These are phyloP conservation scores for Hericium coralloides DNA, from an alignment of 768 basidiomycete species.

Conservation along the genomic window DNA sequence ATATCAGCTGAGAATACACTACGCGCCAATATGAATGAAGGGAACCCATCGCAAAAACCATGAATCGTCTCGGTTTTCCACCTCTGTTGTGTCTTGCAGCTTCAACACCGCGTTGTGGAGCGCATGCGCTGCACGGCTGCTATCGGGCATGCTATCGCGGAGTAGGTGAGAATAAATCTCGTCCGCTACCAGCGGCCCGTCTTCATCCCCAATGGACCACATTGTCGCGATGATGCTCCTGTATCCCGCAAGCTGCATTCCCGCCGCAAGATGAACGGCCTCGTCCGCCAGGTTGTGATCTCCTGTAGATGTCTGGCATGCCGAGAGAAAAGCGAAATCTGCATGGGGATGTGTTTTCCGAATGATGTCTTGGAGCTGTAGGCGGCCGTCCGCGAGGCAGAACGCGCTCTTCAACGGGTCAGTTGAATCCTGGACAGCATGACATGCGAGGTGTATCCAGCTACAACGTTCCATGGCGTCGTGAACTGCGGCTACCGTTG, in stretches of 20 bases:
- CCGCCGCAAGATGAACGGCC: constrained; percentile 33
- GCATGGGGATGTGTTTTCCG: constrained; percentile 10
- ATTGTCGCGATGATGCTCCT: constrained; percentile 31
- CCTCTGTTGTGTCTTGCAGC: too few relatives aligned
- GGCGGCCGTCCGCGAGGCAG: too few relatives aligned
- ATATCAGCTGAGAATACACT: too few relatives aligned
- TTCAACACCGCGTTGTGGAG: background rate
- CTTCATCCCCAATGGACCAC: constrained; percentile 32
- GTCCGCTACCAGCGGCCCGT: constrained; percentile 25
- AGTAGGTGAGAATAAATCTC: constrained; percentile 23
- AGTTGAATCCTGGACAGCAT: constrained; percentile 15
- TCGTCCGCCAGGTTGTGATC: constrained; percentile 26
- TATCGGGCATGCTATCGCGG: background rate
- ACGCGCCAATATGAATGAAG: too few relatives aligned
- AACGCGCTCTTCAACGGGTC: constrained; percentile 23
- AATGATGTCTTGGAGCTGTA: too few relatives aligned
- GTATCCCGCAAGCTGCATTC: constrained; percentile 28
- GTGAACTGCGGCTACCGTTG: constrained; percentile 1
- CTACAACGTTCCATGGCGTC: too few relatives aligned
- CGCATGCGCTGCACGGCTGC: background rate
- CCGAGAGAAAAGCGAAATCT: constrained; percentile 35
- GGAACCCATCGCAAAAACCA: background rate
- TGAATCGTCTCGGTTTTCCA: too few relatives aligned
- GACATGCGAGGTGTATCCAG: constrained; percentile 23
- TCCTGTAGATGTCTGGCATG: constrained; percentile 35